Evolutionary conservation across 2,329 filamentous ascomycete genomes (phyloP).

Genomic region (Ascosphaera aggregata): DNA sequence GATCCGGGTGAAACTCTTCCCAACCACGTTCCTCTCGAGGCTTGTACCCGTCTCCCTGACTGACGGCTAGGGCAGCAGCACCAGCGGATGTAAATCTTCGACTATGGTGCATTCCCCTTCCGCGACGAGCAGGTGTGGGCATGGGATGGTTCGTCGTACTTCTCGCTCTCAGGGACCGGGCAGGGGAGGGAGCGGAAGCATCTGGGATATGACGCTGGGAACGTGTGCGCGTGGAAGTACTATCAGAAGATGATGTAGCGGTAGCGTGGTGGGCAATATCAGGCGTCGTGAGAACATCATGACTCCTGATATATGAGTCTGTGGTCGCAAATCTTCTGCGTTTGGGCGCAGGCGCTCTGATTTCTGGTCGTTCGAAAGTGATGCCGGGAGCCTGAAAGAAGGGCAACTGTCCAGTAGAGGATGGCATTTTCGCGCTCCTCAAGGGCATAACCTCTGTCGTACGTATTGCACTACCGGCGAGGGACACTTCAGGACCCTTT

Average conservation of each 20-base stretch:
- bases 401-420: neutral
- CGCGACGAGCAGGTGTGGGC: conserved; percentile 16
- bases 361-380: neutral
- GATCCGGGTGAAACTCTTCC: conserved; percentile 92
- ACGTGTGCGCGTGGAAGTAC: conserved; percentile 9
- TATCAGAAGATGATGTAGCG: conserved; percentile 18
- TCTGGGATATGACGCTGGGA: conserved; percentile 2
- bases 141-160: conserved; percentile 18
- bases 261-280: neutral
- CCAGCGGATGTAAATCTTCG: conserved; percentile 55
- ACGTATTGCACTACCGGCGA: too few relatives aligned
- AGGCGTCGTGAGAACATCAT: neutral
- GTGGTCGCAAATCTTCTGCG: neutral
- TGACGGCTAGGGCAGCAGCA: conserved; percentile 72
- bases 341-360: neutral
- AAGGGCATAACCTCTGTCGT: too few relatives aligned
- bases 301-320: neutral
- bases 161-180: conserved; percentile 33
- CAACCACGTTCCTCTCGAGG: conserved; percentile 88
- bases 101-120: conserved; percentile 19
- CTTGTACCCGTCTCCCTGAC: conserved; percentile 90
- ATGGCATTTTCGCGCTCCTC: too few relatives aligned
- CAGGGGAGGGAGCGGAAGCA: conserved; percentile 2
- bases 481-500: too few relatives aligned
- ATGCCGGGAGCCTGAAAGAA: neutral